Evolutionary conservation across 345 rosid genomes (phyloP).

Genomic region (Ricinus communis): DNA sequence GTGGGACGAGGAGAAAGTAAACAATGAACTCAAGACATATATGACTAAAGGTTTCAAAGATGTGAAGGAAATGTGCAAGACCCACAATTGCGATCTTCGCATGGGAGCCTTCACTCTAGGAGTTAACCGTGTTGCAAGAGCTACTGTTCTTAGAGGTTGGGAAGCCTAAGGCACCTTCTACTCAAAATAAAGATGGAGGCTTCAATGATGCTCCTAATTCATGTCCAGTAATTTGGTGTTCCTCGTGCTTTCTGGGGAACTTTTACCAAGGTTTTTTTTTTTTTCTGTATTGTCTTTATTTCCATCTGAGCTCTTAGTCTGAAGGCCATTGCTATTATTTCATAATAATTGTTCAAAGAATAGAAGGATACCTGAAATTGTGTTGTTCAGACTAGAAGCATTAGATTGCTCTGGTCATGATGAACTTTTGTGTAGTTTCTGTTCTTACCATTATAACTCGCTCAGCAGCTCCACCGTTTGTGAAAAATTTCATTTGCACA

Average conservation of each 20-base stretch:
- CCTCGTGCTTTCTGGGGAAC: constrained; percentile 12
- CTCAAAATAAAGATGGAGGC: constrained; percentile 27
- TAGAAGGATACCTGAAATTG: neutral
- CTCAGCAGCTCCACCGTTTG: too few relatives aligned
- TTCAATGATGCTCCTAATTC: constrained; percentile 6
- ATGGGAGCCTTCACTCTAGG: constrained; percentile 99
- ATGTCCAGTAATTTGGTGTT: neutral
- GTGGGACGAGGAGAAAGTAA: constrained; percentile 97
- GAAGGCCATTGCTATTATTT: neutral
- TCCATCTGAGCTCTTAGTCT: neutral
- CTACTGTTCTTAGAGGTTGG: constrained; percentile 90
- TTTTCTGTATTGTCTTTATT: constrained; percentile 5
- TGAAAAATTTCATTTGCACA: too few relatives aligned
- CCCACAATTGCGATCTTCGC: constrained; percentile 83
- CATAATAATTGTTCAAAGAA: neutral
- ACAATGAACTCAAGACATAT: constrained; percentile 67
- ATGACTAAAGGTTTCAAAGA: constrained; percentile 82
- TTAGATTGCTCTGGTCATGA: neutral
- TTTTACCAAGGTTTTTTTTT: constrained; percentile 14
- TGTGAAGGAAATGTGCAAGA: constrained; percentile 79
- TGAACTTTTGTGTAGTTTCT: neutral
- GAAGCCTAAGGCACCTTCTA: constrained; percentile 53
- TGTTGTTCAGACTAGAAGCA: neutral
- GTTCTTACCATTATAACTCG: too few relatives aligned
- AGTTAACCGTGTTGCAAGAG: constrained; percentile 91